These are phyloP conservation scores for Naganishia sp. DNA, from an alignment of 1,284 basidiomycete species.

Conservation along the genomic window DNA sequence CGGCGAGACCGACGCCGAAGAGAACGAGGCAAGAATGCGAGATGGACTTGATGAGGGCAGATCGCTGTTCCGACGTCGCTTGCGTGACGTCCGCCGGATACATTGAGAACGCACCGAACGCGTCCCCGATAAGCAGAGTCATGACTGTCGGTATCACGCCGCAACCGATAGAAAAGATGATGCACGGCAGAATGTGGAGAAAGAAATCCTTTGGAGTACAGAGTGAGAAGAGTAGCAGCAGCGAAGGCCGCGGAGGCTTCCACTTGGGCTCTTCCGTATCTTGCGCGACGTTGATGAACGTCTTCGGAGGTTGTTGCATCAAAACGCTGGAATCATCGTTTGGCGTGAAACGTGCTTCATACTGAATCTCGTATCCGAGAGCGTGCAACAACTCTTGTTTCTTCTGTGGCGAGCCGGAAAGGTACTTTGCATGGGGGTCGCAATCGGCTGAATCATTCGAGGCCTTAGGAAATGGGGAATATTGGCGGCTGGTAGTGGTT, in stretches of 20 bases:
- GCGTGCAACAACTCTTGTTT: constrained; percentile 11
- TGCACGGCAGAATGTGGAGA: constrained; percentile 69
- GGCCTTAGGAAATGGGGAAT: neutral
- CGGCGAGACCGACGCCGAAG: constrained; percentile 67
- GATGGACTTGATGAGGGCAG: constrained; percentile 63
- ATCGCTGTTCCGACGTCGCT: constrained; percentile 56
- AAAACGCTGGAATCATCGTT: neutral
- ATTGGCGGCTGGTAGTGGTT: neutral
- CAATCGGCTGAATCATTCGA: neutral
- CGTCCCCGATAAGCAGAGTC: constrained; percentile 83
- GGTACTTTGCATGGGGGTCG: neutral
- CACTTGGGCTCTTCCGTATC: constrained; percentile 34
- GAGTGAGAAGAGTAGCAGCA: constrained; percentile 67
- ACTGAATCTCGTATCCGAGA: constrained; percentile 11
- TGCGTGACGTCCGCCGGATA: constrained; percentile 55
- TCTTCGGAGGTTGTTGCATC: neutral
- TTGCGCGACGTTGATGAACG: neutral
- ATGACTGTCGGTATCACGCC: constrained; percentile 88
- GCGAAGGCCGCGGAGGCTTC: constrained; percentile 57
- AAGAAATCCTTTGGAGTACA: constrained; percentile 61
- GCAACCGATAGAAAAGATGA: constrained; percentile 66
- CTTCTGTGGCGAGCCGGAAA: constrained; percentile 8
- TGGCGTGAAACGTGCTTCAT: neutral
- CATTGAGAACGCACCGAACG: constrained; percentile 73
- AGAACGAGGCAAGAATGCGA: constrained; percentile 69